These are phyloP conservation scores for Paxillus involutus DNA, from an alignment of 768 basidiomycete species.

Conservation along the genomic window DNA sequence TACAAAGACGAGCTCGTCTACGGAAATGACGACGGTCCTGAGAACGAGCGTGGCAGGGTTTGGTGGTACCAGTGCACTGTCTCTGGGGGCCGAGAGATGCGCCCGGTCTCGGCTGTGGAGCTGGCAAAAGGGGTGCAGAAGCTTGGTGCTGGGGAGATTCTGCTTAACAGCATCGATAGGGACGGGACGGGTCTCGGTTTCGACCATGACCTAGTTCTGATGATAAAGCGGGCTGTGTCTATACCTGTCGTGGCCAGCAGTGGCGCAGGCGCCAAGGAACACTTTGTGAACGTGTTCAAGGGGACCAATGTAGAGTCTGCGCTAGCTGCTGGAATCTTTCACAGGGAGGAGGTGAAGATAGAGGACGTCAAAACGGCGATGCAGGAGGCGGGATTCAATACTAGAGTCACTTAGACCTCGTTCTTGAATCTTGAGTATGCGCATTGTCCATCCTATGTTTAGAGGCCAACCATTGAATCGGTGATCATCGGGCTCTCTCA, in stretches of 20 bases:
- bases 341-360: conserved; percentile 85
- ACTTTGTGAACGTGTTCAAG: conserved; percentile 88
- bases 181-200: conserved; percentile 94
- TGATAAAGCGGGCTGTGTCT: conserved; percentile 72
- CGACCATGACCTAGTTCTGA: conserved; percentile 76
- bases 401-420: conserved; percentile 30
- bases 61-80: conserved; percentile 99
- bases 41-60: conserved; percentile 64
- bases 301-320: conserved; percentile 85
- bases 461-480: too few species aligned
- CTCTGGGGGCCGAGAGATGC: conserved; percentile 83
- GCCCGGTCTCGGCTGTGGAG: conserved; percentile 85
- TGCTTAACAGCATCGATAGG: conserved; percentile 94
- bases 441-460: too few species aligned
- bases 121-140: conserved; percentile 88
- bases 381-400: conserved; percentile 46
- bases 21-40: conserved; percentile 41
- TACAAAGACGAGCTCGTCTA: conserved; percentile 61
- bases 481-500: not conserved
- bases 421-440: too few species aligned
- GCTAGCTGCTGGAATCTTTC: conserved; percentile 96
- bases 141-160: conserved; percentile 92
- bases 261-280: conserved; percentile 79
- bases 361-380: conserved; percentile 72
- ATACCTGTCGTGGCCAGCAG: conserved; percentile 96